Percentiles rank a stretch among this genome's conserved stretches.
Conservation (phyloP, 1,284 basidiomycete genomes). For the Cutaneotrichosporon curvatum region DNA sequence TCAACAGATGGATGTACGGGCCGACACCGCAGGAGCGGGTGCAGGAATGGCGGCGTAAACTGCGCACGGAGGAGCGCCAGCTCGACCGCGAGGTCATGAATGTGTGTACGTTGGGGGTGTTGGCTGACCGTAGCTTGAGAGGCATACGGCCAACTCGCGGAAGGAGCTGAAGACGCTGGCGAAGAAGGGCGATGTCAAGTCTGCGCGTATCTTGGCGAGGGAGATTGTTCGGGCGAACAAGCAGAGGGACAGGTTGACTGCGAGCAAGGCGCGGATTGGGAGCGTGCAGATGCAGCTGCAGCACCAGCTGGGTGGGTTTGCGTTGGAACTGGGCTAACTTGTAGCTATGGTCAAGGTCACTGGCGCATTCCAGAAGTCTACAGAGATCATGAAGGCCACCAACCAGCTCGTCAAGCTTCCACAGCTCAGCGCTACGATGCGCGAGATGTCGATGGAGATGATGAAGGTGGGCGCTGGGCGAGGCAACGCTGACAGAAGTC, state of each 20-base stretch:
- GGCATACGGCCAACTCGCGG: slow-evolving; percentile 72
- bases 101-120: slow-evolving; percentile 51
- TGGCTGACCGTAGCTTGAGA: slow-evolving; percentile 59
- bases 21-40: slow-evolving; percentile 89
- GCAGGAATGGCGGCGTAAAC: slow-evolving; percentile 75
- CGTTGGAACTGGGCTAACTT: not conserved
- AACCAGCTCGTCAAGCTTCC: slow-evolving; percentile 87
- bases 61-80: slow-evolving; percentile 69
- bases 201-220: slow-evolving; percentile 79
- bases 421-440: slow-evolving; percentile 85
- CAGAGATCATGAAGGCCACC: slow-evolving; percentile 98
- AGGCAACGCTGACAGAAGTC: slow-evolving; percentile 52
- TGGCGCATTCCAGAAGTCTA: slow-evolving; percentile 90
- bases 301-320: slow-evolving; percentile 78
- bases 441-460: slow-evolving; percentile 98
- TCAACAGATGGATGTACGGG: slow-evolving; percentile 70
- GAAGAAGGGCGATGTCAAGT: slow-evolving; percentile 84
- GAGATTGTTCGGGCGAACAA: slow-evolving; percentile 94
- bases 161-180: slow-evolving; percentile 82
- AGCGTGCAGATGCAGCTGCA: slow-evolving; percentile 85
- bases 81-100: slow-evolving; percentile 88
- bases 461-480: slow-evolving; percentile 63
- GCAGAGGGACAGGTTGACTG: slow-evolving; percentile 85
- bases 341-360: slow-evolving; percentile 96
- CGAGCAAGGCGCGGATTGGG: slow-evolving; percentile 85